Evolutionary conservation across 2,329 filamentous ascomycete species (phyloP).

Genomic region (Microsporum audouinii): DNA sequence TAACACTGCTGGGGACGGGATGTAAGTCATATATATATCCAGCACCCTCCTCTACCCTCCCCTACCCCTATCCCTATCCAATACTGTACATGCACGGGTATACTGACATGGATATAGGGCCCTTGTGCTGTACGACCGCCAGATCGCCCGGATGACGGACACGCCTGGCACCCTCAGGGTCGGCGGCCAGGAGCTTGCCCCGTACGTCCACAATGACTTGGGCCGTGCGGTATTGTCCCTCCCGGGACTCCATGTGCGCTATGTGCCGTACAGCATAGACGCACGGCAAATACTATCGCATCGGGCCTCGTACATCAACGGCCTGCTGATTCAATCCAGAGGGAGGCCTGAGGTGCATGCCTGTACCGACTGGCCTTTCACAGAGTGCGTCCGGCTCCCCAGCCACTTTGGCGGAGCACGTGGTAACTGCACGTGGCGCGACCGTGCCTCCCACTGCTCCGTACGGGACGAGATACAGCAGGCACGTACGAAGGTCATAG

Average conservation of each 20-base stretch:
- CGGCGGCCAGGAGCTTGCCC: neutral
- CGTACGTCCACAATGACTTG: neutral
- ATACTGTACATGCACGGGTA: neutral
- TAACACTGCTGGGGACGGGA: no score
- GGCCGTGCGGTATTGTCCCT: neutral
- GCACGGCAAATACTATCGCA: neutral
- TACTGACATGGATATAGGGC: neutral
- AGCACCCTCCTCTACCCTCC: no score
- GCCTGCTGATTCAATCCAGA: neutral
- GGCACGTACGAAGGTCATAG: constrained; percentile 1
- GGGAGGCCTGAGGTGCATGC: neutral
- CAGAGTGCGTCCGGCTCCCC: constrained; percentile 3
- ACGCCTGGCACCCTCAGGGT: neutral
- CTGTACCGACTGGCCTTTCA: constrained; percentile 5
- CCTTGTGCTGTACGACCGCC: neutral
- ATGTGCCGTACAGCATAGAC: neutral
- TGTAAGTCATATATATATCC: no score
- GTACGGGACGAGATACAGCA: constrained; percentile 1
- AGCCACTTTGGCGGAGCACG: constrained; percentile 6
- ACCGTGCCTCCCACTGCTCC: constrained; percentile 5
- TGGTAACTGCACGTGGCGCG: constrained; percentile 8
- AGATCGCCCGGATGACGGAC: neutral
- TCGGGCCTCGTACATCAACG: neutral
- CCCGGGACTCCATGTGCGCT: neutral
- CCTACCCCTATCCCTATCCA: no score